These are phyloP conservation scores for Brassica cretica DNA, from an alignment of 345 rosid genomes.

Conservation along the genomic window DNA sequence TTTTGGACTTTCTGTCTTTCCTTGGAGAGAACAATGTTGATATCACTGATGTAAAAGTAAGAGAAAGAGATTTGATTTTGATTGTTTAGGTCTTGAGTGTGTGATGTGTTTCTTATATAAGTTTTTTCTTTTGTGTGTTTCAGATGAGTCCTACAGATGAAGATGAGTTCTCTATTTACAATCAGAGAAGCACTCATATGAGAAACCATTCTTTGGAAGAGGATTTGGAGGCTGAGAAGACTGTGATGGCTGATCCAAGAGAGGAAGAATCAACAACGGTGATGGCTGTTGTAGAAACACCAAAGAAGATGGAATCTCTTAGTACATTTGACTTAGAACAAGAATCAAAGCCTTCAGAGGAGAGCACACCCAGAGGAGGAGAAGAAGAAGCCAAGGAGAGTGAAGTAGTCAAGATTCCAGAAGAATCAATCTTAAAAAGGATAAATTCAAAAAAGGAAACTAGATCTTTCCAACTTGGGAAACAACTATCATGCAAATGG, in stretches of 20 bases:
- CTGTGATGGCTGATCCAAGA: neutral
- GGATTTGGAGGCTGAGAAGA: constrained; percentile 1
- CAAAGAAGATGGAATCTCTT: neutral
- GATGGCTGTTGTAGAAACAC: neutral
- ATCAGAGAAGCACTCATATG: neutral
- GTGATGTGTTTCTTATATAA: neutral
- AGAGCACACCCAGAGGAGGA: neutral
- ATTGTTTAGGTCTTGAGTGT: neutral
- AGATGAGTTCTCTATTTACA: neutral
- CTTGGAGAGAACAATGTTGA: neutral
- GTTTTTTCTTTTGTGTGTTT: neutral
- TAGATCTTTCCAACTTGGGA: neutral
- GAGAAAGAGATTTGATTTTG: neutral
- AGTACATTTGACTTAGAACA: neutral
- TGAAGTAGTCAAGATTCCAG: neutral
- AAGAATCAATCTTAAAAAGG: neutral
- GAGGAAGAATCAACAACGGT: neutral
- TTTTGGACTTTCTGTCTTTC: neutral
- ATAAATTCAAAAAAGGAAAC: neutral
- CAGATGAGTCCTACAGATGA: constrained; percentile 7
- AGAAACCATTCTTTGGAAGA: neutral
- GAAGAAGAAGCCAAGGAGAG: neutral
- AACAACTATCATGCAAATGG: neutral
- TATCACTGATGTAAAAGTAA: neutral
- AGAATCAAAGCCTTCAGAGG: neutral